A percentile compares a stretch with the other conserved stretches of the same genome.
Conservation (phyloP, 768 basidiomycete genomes). For the Gloeopeniophorella convolvens region DNA sequence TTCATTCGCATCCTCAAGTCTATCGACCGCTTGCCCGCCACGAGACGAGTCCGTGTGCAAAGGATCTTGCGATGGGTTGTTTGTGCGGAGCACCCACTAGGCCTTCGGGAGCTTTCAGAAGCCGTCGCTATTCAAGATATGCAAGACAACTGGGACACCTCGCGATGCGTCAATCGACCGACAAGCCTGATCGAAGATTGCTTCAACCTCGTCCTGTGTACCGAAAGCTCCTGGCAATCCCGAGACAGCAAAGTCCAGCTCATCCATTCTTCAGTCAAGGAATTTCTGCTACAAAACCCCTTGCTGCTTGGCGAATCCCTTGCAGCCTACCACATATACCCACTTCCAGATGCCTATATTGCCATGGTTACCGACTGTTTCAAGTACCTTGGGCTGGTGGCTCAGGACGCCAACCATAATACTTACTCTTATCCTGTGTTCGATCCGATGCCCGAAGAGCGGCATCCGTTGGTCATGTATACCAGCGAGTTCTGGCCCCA, state of each 20-base stretch:
- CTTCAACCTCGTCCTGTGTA: background rate
- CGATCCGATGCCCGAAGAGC: no score
- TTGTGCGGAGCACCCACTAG: background rate
- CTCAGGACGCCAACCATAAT: no score
- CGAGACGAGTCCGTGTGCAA: background rate
- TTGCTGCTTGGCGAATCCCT: background rate
- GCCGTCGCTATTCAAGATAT: constrained; percentile 2
- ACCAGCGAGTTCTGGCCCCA: constrained; percentile 1
- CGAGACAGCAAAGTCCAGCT: background rate
- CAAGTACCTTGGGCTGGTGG: background rate
- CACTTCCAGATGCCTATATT: background rate
- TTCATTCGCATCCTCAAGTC: background rate
- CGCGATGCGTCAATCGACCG: background rate
- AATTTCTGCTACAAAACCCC: background rate
- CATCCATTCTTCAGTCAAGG: constrained; percentile 6
- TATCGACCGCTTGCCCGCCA: background rate
- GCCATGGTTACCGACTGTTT: background rate
- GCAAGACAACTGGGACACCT: background rate
- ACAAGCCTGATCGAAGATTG: constrained; percentile 6
- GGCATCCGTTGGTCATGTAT: background rate
- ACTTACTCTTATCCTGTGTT: no score
- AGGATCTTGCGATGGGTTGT: constrained; percentile 4
- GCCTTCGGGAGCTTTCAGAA: background rate
- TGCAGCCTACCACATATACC: background rate
- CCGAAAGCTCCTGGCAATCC: background rate